These are phyloP conservation scores for Cymbopogon citratus DNA, from an alignment of 176 grass and related monocot genomes.

Conservation along the genomic window DNA sequence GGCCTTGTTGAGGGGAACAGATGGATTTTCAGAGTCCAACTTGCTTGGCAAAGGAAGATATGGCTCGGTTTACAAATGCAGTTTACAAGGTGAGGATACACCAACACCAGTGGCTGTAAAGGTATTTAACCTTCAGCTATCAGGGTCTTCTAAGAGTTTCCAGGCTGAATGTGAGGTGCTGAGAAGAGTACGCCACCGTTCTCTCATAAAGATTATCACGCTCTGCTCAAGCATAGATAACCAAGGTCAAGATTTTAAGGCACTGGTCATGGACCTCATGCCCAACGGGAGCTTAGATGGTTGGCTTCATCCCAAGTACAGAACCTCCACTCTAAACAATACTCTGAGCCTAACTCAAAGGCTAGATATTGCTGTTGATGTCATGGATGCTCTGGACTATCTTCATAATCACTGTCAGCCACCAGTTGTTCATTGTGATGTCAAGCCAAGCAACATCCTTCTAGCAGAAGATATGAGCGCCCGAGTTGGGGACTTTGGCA, in stretches of 20 bases:
- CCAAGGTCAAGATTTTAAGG: neutral
- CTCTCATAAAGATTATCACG: neutral
- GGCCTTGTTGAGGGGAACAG: neutral
- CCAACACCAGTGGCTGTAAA: slow-evolving; percentile 11
- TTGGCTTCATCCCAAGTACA: neutral
- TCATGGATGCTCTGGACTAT: slow-evolving; percentile 5
- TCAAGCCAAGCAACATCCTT: slow-evolving; percentile 44
- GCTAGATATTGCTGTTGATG: neutral
- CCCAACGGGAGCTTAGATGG: neutral
- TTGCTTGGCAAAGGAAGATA: neutral
- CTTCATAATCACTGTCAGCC: slow-evolving; percentile 9
- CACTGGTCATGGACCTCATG: neutral
- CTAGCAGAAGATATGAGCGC: slow-evolving; percentile 42
- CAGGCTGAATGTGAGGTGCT: neutral
- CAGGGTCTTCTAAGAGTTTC: slow-evolving; percentile 16
- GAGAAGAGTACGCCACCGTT: neutral
- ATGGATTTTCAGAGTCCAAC: neutral
- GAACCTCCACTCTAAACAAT: neutral
- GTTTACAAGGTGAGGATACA: neutral
- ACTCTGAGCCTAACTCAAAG: neutral
- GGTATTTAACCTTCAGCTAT: slow-evolving; percentile 1
- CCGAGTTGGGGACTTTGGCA: slow-evolving; percentile 33
- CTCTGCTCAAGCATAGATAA: neutral
- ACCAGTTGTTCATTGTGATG: slow-evolving; percentile 39
- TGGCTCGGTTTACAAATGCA: neutral